Percentiles rank a stretch among this genome's conserved stretches.
These are phyloP conservation scores for Alternaria arborescens DNA, from an alignment of 2,329 filamentous ascomycete genomes.

Conservation along the genomic window DNA sequence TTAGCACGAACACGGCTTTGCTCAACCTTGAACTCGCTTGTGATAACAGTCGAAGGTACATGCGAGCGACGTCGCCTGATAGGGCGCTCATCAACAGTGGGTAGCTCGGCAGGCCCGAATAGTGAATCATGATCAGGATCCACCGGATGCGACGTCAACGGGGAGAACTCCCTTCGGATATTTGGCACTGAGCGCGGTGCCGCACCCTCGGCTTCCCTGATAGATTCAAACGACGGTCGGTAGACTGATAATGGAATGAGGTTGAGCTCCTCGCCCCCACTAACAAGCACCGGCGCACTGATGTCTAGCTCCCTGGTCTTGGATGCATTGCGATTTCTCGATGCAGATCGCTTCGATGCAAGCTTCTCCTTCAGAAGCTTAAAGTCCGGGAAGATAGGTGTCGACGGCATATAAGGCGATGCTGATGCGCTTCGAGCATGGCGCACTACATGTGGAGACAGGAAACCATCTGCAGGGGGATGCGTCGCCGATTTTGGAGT, in stretches of 20 bases:
- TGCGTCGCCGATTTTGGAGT: conserved; percentile 43
- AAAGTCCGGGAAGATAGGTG: conserved; percentile 42
- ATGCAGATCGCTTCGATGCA: conserved; percentile 37
- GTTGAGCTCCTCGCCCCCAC: conserved; percentile 41
- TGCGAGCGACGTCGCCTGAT: conserved; percentile 36
- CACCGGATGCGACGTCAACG: conserved; percentile 46
- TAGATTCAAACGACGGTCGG: conserved; percentile 25
- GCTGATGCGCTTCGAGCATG: conserved; percentile 45
- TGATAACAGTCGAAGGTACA: conserved; percentile 24
- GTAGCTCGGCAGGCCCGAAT: conserved; percentile 23
- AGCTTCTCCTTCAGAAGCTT: conserved; percentile 45
- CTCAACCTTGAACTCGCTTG: conserved; percentile 24
- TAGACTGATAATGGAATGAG: conserved; percentile 47
- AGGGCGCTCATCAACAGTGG: conserved; percentile 14
- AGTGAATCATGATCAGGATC: conserved; percentile 26
- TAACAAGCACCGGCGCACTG: conserved; percentile 43
- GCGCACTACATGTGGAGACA: conserved; percentile 34
- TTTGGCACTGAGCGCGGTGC: conserved; percentile 22
- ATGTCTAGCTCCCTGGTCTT: conserved; percentile 43
- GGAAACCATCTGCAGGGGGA: conserved; percentile 31
- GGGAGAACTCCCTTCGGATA: conserved; percentile 37
- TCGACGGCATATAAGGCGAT: conserved; percentile 38
- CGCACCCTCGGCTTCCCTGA: conserved; percentile 16
- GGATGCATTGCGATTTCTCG: conserved; percentile 32
- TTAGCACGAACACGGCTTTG: conserved; percentile 39